These are phyloP conservation scores for Magnusiomyces tetraspermus DNA, from an alignment of 1,139 yeast genomes.

Conservation along the genomic window DNA sequence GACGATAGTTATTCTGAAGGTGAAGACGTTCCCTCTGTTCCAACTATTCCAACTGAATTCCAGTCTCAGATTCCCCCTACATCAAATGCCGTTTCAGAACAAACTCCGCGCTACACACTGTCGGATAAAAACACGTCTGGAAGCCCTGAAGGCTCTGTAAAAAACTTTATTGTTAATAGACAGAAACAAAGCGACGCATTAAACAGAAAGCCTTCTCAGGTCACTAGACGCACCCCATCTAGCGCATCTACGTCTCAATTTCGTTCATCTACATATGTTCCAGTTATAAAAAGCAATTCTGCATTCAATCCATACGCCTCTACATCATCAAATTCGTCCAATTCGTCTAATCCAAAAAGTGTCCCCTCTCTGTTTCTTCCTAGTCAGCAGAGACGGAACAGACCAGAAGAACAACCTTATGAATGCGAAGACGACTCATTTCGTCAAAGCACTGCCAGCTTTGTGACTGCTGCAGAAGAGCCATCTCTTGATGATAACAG, in stretches of 20 bases:
- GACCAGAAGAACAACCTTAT: background rate
- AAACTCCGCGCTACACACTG: background rate
- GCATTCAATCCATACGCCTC: background rate
- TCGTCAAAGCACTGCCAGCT: constrained; percentile 5
- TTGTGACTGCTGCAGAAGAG: constrained; percentile 3
- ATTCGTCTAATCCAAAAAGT: background rate
- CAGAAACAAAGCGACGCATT: background rate
- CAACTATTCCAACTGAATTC: background rate
- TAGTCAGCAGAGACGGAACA: background rate
- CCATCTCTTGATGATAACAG: too few relatives aligned
- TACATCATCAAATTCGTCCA: background rate
- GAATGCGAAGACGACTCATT: constrained; percentile 1
- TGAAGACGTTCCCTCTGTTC: constrained; percentile 1
- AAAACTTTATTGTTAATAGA: background rate
- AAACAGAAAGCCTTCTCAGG: background rate
- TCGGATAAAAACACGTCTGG: background rate
- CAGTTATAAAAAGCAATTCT: background rate
- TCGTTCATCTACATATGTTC: background rate
- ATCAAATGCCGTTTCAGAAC: background rate
- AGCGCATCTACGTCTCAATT: background rate
- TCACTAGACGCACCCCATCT: background rate
- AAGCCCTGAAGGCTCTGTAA: background rate
- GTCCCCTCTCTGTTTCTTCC: background rate
- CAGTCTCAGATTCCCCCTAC: background rate
- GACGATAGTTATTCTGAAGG: background rate